A percentile compares a stretch with the other conserved stretches of the same genome.
phyloP scores from a whole-genome alignment of 352 stramenopile species.

The Globisporangium solare region DNA sequence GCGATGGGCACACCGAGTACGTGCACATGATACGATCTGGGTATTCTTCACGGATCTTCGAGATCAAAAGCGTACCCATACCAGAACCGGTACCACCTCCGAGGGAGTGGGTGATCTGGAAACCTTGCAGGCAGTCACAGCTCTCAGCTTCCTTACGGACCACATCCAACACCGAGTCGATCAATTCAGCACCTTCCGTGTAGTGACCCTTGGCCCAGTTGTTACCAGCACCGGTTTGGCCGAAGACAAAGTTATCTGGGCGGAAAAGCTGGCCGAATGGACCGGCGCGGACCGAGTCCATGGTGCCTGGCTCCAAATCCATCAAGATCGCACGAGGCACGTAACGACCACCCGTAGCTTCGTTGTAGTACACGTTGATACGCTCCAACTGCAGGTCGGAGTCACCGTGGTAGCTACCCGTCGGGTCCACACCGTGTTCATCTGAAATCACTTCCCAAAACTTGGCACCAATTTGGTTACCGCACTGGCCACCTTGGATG shows the following conservation, averaged over 20 bases:
- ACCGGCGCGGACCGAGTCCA: constrained; percentile 97
- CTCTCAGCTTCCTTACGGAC: constrained; percentile 97
- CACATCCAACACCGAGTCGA: constrained; percentile 98
- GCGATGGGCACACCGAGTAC: constrained; percentile 98
- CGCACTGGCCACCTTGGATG: constrained; percentile 97
- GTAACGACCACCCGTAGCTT: constrained; percentile 96
- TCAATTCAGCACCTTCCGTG: constrained; percentile 97
- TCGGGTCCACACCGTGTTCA: constrained; percentile 94
- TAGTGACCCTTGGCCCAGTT: constrained; percentile 99
- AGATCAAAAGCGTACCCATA: constrained; percentile 99
- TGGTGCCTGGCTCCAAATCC: constrained; percentile 98
- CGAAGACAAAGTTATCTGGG: constrained; percentile 99
- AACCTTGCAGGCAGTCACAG: constrained; percentile 98
- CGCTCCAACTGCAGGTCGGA: constrained; percentile 96
- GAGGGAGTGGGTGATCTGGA: constrained; percentile 99
- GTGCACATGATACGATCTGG: constrained; percentile 99
- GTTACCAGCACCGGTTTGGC: constrained; percentile 97
- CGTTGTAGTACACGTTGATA: constrained; percentile 99
- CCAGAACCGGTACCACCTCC: constrained; percentile 98
- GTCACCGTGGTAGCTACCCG: constrained; percentile 93
- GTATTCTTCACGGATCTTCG: constrained; percentile 98
- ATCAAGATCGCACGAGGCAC: constrained; percentile 98
- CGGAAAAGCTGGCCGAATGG: constrained; percentile 97
- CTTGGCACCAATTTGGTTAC: constrained; percentile 98
- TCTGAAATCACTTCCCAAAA: constrained; percentile 98